Evolutionary conservation across 257 asterid species (phyloP), one percentile per base, ranked within the genome.

Genomic region (Solanum tarijense): DNA sequence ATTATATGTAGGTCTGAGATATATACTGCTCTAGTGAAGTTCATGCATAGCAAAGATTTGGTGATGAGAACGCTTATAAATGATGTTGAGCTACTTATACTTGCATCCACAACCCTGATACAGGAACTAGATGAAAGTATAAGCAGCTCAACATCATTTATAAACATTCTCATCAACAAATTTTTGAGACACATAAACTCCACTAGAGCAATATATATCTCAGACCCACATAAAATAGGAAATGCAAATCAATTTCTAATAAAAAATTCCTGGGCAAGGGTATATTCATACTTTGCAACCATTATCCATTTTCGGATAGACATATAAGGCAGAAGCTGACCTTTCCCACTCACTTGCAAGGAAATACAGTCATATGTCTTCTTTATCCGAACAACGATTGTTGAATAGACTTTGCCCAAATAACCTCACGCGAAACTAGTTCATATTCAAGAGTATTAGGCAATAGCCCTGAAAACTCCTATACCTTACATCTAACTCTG

Each of bases 351-450:
- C 88, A 82, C 92, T 65, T 1, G 98, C 96, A 68, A 94, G 90
- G 87, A 96, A 93, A 89, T 92, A 95, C 8, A 96, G 79, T 1
- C 92, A 98, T 62, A 96, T 91, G 55, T 93, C 95, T 29, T 87
- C 84, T 83, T 43, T 86, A 86, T 90, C 94, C 4, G 93, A 94
- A 87, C 35, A 20, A 75, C 85, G 20, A 34, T 91, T 92, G 62
- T 78, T 88, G 88, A 92, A 93, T 76, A 94, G 36, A 62, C 73
- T 89, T 41, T 35, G 35, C 46, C 94, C 93, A 93, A 5, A 90
- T 38, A 75, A 89, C 72, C 84, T 83, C 32, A 20, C 89, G 84
- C 9, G 91, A 89, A 71, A 94, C 92, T 86, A 94, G 55, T 66
- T 96, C 87, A 65, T 94, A 91, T 21, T 89, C 84, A 82, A 96